phyloP scores from a whole-genome alignment of 2,329 filamentous ascomycete genomes.

The Trichoderma sp. region DNA sequence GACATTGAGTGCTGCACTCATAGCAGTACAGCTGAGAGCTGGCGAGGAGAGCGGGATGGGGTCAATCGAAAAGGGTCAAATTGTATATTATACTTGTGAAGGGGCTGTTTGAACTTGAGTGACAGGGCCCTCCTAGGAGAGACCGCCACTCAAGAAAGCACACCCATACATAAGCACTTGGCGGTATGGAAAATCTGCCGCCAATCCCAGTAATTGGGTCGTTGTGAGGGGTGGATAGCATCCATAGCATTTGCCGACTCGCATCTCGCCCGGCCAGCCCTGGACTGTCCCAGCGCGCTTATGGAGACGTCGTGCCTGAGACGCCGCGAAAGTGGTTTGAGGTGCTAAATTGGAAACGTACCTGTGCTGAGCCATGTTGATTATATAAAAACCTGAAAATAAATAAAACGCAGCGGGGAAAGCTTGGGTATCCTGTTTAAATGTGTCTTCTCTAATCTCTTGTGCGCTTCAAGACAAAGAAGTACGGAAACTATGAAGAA shows the following conservation, averaged over 20 bases:
- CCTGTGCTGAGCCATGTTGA: conserved; percentile 37
- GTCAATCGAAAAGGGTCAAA: conserved; percentile 12
- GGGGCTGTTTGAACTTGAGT: conserved; percentile 13
- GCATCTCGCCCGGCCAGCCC: conserved; percentile 8
- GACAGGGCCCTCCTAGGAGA: conserved; percentile 12
- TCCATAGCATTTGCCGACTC: neutral
- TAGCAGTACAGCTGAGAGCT: neutral
- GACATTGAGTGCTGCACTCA: neutral
- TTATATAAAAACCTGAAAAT: conserved; percentile 13
- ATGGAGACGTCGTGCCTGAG: conserved; percentile 8
- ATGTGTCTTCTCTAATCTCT: conserved; percentile 3
- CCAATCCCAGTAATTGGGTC: conserved; percentile 15
- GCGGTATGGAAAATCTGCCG: conserved; percentile 1
- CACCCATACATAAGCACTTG: conserved; percentile 15
- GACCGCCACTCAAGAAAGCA: conserved; percentile 16
- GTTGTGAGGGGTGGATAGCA: neutral
- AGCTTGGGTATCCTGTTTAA: conserved; percentile 18
- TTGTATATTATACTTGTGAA: conserved; percentile 17
- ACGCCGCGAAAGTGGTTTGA: neutral
- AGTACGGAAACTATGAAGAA: conserved; percentile 4
- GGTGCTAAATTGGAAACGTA: conserved; percentile 20
- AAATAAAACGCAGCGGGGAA: neutral
- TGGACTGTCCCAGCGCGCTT: conserved; percentile 10
- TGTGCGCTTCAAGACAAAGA: conserved; percentile 5
- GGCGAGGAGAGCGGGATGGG: neutral